A percentile compares a stretch with the other conserved stretches of the same genome.
Conservation (phyloP, 768 basidiomycete species). For the Kwoniella newhampshirensis region DNA sequence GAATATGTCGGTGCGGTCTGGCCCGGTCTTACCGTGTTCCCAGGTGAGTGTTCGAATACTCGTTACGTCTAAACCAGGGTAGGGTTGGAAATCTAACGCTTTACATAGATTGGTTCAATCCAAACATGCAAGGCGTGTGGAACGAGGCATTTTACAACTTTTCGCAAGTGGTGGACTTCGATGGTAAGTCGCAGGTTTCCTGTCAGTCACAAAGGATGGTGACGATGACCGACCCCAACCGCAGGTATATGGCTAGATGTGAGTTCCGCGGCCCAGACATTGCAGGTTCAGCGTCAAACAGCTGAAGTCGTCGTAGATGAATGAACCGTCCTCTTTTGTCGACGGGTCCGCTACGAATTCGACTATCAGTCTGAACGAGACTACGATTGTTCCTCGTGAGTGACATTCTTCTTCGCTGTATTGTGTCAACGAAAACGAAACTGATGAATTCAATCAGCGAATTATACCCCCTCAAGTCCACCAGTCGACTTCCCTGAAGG, state of each 20-base stretch:
- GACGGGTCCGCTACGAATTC: constrained; percentile 54
- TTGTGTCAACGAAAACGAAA: background rate
- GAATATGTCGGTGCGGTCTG: constrained; percentile 67
- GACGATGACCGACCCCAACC: background rate
- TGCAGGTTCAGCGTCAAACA: background rate
- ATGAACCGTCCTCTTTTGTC: constrained; percentile 68
- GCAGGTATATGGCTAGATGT: constrained; percentile 61
- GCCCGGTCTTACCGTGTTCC: constrained; percentile 60
- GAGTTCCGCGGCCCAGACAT: background rate
- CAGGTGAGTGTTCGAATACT: constrained; percentile 62
- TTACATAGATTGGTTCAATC: constrained; percentile 57
- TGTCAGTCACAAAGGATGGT: background rate
- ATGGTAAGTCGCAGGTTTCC: constrained; percentile 49
- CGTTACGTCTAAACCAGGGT: background rate
- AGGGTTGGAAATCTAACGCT: background rate
- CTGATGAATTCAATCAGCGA: constrained; percentile 3
- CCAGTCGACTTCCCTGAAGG: constrained; percentile 16
- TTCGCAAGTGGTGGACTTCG: constrained; percentile 57
- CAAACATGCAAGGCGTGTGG: constrained; percentile 63
- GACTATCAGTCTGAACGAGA: constrained; percentile 12
- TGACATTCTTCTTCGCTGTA: background rate
- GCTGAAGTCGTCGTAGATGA: constrained; percentile 59
- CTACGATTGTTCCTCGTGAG: constrained; percentile 14
- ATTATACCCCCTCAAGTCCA: constrained; percentile 13
- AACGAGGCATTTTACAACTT: constrained; percentile 60